A percentile compares a stretch with the other conserved stretches of the same genome.
These are phyloP conservation scores for Tolypocladium pustulatum DNA, from an alignment of 2,329 filamentous ascomycete genomes.

Conservation along the genomic window DNA sequence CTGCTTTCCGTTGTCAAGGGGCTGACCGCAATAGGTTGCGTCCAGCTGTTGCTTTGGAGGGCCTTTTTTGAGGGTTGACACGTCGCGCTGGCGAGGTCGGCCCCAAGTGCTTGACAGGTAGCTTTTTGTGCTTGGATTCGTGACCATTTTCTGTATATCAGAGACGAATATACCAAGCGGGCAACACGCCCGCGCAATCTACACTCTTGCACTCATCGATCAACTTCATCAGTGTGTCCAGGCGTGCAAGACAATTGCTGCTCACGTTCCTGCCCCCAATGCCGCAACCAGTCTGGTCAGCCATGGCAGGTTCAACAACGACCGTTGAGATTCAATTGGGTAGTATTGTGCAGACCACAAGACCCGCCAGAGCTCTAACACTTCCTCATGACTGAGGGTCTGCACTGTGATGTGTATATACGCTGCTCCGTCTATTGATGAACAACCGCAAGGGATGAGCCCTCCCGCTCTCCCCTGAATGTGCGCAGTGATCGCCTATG, in stretches of 20 bases:
- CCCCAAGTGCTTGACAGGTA: neutral
- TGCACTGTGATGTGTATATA: neutral
- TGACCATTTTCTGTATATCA: neutral
- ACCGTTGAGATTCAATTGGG: neutral
- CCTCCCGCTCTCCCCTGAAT: neutral
- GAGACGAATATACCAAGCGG: neutral
- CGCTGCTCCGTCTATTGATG: neutral
- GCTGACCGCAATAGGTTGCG: neutral
- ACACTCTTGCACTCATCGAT: neutral
- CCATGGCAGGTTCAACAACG: neutral
- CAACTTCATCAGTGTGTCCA: neutral
- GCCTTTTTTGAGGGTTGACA: neutral
- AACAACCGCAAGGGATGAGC: neutral
- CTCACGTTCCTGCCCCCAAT: neutral
- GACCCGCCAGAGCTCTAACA: neutral
- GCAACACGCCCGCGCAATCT: neutral
- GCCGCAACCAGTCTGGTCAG: neutral
- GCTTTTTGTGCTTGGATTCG: neutral
- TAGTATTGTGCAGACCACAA: neutral
- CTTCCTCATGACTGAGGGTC: neutral
- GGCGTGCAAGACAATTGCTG: neutral
- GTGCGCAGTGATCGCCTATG: neutral
- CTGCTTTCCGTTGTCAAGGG: neutral
- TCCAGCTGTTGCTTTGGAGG: neutral
- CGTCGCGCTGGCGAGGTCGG: neutral